phyloP scores from a whole-genome alignment of 2,329 filamentous ascomycete genomes.

The Raffaelea albimanens region DNA sequence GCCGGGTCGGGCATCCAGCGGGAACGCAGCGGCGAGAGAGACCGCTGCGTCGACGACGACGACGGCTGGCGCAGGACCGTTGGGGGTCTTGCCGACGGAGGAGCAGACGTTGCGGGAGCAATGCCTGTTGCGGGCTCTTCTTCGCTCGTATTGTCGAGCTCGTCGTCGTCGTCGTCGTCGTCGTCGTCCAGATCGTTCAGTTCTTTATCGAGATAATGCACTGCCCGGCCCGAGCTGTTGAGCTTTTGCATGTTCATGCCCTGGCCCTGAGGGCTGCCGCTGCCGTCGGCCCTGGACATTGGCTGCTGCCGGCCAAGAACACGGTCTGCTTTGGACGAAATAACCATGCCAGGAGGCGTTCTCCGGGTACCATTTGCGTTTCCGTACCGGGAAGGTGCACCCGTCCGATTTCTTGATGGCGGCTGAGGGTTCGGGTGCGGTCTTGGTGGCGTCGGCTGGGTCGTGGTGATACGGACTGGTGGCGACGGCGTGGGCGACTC shows the following conservation, averaged over 20 bases:
- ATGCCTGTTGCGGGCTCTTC: conserved; percentile 5
- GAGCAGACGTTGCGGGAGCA: neutral
- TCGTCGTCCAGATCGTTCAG: conserved; percentile 11
- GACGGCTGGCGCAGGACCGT: too few relatives aligned
- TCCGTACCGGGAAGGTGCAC: neutral
- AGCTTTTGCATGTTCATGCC: neutral
- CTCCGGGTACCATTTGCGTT: conserved; percentile 2
- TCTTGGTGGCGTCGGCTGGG: neutral
- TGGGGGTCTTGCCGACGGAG: neutral
- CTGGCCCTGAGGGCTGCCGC: too few relatives aligned
- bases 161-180: conserved; percentile 26
- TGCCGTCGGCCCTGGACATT: neutral
- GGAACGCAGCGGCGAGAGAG: conserved; percentile 8
- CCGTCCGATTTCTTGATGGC: neutral
- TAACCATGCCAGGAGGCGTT: conserved; percentile 7
- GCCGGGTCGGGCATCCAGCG: conserved; percentile 12
- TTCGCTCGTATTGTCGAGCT: conserved; percentile 24
- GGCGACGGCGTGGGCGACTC: conserved; percentile 11
- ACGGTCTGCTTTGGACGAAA: conserved; percentile 47
- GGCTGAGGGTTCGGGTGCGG: neutral
- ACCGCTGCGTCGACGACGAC: neutral
- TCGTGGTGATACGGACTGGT: conserved; percentile 5
- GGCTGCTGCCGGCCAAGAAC: conserved; percentile 47
- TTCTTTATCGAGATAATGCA: conserved; percentile 16
- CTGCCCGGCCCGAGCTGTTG: neutral